phyloP scores from a whole-genome alignment of 1,284 basidiomycete species.

The Cutaneotrichosporon mucoides region DNA sequence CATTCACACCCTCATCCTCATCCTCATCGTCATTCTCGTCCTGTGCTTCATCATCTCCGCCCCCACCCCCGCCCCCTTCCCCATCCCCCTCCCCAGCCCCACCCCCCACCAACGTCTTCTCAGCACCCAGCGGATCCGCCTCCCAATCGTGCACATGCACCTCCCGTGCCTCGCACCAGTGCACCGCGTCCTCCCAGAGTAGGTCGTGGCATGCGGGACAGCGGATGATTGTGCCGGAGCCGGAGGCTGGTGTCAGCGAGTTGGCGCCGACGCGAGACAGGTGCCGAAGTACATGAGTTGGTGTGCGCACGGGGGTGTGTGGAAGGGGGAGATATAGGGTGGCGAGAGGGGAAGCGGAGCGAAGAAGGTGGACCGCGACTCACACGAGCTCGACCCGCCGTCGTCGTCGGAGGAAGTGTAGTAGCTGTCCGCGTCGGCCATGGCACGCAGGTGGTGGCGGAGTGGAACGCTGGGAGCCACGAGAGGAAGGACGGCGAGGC shows the following conservation, averaged over 20 bases:
- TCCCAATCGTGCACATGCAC: not conserved
- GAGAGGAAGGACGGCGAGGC: too few species aligned
- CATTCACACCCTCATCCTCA: not conserved
- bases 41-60: not conserved
- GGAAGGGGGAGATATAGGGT: too few species aligned
- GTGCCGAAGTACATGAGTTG: not conserved
- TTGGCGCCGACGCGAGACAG: not conserved
- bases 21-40: not conserved
- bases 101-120: not conserved
- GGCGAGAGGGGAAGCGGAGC: too few species aligned
- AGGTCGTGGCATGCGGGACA: not conserved
- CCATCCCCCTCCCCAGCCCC: not conserved
- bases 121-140: not conserved
- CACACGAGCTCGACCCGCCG: too few species aligned
- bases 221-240: not conserved
- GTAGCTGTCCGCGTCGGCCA: too few species aligned
- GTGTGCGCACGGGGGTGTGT: not conserved
- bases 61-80: not conserved
- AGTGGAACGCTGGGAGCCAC: too few species aligned
- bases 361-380: too few species aligned
- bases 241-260: not conserved
- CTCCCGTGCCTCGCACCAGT: not conserved
- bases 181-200: not conserved
- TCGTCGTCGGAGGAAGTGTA: too few species aligned
- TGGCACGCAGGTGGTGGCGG: too few species aligned